These are phyloP conservation scores for Aureobasidium sp. DNA, from an alignment of 2,329 filamentous ascomycete species.

Conservation along the genomic window DNA sequence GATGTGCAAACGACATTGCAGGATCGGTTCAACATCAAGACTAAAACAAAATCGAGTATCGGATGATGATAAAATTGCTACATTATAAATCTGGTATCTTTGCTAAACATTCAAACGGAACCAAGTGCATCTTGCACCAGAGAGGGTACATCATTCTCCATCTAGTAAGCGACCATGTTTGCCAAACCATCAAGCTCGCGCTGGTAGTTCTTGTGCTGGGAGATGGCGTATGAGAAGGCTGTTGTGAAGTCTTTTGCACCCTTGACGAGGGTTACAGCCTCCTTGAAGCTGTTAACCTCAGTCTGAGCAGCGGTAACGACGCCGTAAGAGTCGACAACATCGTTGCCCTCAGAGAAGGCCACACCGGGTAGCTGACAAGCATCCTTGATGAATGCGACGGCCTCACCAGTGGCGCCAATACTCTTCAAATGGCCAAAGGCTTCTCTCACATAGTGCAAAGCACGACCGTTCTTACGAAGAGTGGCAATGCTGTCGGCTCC, in stretches of 20 bases:
- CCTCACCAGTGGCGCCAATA: constrained; percentile 69
- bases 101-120: background rate
- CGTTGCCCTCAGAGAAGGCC: constrained; percentile 41
- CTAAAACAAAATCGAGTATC: background rate
- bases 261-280: constrained; percentile 58
- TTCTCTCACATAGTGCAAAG: constrained; percentile 69
- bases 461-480: constrained; percentile 62
- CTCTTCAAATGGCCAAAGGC: constrained; percentile 77
- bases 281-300: constrained; percentile 52
- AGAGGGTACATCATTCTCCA: background rate
- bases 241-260: constrained; percentile 63
- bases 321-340: constrained; percentile 63
- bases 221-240: constrained; percentile 62
- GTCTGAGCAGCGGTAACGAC: constrained; percentile 60
- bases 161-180: constrained; percentile 61
- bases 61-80: background rate
- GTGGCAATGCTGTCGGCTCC: constrained; percentile 57
- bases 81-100: background rate
- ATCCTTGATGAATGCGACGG: constrained; percentile 54
- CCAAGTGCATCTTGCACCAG: background rate
- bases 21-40: background rate
- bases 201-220: constrained; percentile 66
- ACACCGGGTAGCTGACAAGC: constrained; percentile 41
- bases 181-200: constrained; percentile 66
- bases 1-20: background rate